These are phyloP conservation scores for Verticillium nonalfalfae DNA, from an alignment of 2,329 filamentous ascomycete species.

Conservation along the genomic window DNA sequence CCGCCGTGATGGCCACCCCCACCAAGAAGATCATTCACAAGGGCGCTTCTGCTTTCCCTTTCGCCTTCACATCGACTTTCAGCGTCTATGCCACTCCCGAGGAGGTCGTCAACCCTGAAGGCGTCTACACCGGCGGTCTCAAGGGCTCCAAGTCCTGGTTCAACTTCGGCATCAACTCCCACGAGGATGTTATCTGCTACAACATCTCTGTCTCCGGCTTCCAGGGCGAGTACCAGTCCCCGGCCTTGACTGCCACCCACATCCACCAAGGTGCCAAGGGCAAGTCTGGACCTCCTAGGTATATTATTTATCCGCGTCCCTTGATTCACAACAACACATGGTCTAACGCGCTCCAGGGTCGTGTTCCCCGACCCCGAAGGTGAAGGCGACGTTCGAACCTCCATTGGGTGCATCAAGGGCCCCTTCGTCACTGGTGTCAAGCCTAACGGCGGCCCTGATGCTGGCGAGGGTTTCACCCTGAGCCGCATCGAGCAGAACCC, in stretches of 20 bases:
- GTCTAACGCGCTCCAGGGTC: slow-evolving; percentile 19
- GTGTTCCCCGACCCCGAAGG: slow-evolving; percentile 42
- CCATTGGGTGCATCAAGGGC: slow-evolving; percentile 32
- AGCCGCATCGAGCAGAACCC: slow-evolving; percentile 44
- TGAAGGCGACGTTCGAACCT: slow-evolving; percentile 24
- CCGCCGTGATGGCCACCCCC: slow-evolving; percentile 14
- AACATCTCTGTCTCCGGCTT: slow-evolving; percentile 45
- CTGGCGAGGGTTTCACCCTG: slow-evolving; percentile 38
- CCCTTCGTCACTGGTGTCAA: slow-evolving; percentile 27
- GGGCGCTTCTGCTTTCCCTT: slow-evolving; percentile 14
- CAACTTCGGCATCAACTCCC: slow-evolving; percentile 46
- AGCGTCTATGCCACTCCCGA: slow-evolving; percentile 39
- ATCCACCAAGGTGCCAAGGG: slow-evolving; percentile 43
- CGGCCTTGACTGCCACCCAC: slow-evolving; percentile 46
- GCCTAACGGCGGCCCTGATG: slow-evolving; percentile 19
- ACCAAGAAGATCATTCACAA: slow-evolving; percentile 9
- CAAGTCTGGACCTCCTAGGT: slow-evolving; percentile 40
- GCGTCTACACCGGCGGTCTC: slow-evolving; percentile 30
- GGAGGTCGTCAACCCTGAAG: slow-evolving; percentile 38
- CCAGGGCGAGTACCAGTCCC: slow-evolving; percentile 41
- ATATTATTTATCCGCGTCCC: slow-evolving; percentile 4
- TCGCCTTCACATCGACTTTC: slow-evolving; percentile 42
- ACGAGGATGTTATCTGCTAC: slow-evolving; percentile 35
- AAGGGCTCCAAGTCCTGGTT: slow-evolving; percentile 38
- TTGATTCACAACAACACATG: too few species aligned